Percentiles rank a stretch among this genome's conserved stretches.
Conservation (phyloP, 441 rosid genomes). For the Eruca vesicaria region DNA sequence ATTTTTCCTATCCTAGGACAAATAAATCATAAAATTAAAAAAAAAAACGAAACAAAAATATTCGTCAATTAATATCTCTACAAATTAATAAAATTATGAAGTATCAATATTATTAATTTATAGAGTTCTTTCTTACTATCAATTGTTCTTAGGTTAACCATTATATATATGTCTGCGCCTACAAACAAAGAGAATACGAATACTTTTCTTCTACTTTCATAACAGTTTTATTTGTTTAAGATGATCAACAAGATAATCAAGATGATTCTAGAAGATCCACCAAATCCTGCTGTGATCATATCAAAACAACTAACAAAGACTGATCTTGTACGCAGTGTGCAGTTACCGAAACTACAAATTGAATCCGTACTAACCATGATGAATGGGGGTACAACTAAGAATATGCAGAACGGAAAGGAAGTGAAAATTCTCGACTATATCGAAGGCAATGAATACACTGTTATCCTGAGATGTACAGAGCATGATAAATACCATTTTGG, state of each 20-base stretch:
- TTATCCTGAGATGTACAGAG: not conserved
- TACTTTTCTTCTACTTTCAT: not conserved
- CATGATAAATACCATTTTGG: not conserved
- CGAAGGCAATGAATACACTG: not conserved
- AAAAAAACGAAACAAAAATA: too few species aligned
- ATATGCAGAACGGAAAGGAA: not conserved
- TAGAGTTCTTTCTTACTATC: not conserved
- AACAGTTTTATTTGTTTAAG: not conserved
- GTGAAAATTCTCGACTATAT: not conserved
- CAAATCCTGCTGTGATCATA: constrained; percentile 1
- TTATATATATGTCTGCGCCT: not conserved
- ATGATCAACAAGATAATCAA: not conserved
- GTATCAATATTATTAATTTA: too few species aligned
- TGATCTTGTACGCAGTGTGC: not conserved
- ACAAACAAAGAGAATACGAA: not conserved
- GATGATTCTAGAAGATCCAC: not conserved
- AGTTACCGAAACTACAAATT: not conserved
- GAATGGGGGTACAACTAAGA: not conserved
- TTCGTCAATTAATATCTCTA: too few species aligned
- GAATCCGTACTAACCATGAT: not conserved
- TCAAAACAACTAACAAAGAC: not conserved
- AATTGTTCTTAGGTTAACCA: not conserved
- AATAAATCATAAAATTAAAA: too few species aligned
- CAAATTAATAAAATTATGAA: too few species aligned
- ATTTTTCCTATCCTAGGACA: too few species aligned